Base-by-base conservation (phyloP, 2,329 filamentous ascomycete genomes). In the Penicillium sp. region DNA sequence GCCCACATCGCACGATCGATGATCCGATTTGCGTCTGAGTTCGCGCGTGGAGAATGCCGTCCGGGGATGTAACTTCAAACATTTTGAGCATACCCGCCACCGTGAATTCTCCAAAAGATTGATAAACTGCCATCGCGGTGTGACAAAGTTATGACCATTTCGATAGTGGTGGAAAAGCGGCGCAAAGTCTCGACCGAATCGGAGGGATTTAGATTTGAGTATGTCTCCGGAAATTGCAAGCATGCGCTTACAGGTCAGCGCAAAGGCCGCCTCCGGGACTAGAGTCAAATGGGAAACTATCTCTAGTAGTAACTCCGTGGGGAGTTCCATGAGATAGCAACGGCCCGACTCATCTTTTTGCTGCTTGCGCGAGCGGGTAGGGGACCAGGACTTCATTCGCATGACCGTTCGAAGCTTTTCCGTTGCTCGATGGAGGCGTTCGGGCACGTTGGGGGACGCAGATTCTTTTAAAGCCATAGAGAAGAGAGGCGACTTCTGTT, bases 91-190 rank as follows among this genome's bases (percentile, higher is more conserved):
- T 11, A 69, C 64, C 16, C 70, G 68, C 76, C 76, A 78, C 30
- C 68, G 70, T 19, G 64, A 63, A 56, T 77, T 71, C 59, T 78
- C 76, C 16, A 78, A 61, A n/a, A 73, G 51, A 35, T 66, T 74
- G 62, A 78, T 63, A 30, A 78, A 69, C 48, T 76, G 70, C 76
- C 76, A 78, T 14, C 76, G 70, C 13, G 73, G 68, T 6, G 73
- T 75, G 42, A 68, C 68, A 54, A 75, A 76, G 58, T 70, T 78
- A 55, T 77, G 74, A 43, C 68, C 70, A 52, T 75, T 75, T 33
- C 71, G 71, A 52, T 78, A 78, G 55, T 78, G 76, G 59, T 77
- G 75, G 52, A 78, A 77, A 7, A 78, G 63, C 5, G 75, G 75
- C 16, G 76, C 75, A 63, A 78, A 78, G 43, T 78, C 76, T 46